Evolutionary conservation across 192 early-diverging fungal species (phyloP).

Genomic region (Lobosporangium transversale): DNA sequence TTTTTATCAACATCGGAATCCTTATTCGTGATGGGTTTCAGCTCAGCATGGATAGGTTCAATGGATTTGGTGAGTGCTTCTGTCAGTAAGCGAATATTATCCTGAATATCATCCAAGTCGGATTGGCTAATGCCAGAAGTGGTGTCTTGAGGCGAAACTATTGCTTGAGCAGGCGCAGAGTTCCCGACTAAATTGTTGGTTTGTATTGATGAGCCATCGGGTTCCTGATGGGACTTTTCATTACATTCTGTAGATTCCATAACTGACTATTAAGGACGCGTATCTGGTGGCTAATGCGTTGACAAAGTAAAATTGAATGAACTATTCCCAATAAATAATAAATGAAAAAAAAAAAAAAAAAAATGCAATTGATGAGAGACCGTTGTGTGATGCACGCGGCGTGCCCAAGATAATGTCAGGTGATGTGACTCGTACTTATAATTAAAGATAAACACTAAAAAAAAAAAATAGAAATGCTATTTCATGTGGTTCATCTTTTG

Average conservation of each 20-base stretch:
- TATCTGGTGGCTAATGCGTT: not conserved
- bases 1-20: not conserved
- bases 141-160: too few species aligned
- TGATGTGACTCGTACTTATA: too few species aligned
- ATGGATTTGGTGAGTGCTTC: conserved; percentile 18
- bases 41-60: too few species aligned
- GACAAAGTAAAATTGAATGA: not conserved
- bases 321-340: not conserved
- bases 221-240: too few species aligned
- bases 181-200: too few species aligned
- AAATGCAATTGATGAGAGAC: not conserved
- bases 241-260: conserved; percentile 6
- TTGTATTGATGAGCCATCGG: too few species aligned
- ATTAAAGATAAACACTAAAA: not conserved
- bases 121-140: conserved; percentile 12
- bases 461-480: conserved; percentile 1
- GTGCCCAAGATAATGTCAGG: too few species aligned
- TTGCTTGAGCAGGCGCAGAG: too few species aligned
- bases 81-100: conserved; percentile 12
- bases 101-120: conserved; percentile 7
- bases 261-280: not conserved
- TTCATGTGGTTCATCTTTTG: not conserved
- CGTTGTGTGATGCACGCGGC: not conserved
- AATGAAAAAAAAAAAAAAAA: not conserved
- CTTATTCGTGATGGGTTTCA: not conserved